These are phyloP conservation scores for Blastosporella zonata DNA, from an alignment of 1,284 basidiomycete genomes.

Conservation along the genomic window DNA sequence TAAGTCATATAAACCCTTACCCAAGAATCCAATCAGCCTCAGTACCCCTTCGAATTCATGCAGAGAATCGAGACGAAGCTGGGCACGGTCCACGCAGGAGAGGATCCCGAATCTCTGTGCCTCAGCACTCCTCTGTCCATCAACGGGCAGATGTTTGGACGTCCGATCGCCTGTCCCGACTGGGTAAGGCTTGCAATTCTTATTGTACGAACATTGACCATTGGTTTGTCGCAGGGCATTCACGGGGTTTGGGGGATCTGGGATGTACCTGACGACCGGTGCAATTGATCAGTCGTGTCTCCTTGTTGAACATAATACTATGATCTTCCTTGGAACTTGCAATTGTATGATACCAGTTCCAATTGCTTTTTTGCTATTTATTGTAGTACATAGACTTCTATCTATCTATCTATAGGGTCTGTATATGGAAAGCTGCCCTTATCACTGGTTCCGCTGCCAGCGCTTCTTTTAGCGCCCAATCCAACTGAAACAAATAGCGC, in stretches of 20 bases:
- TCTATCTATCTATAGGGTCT: too few species aligned
- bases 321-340: too few species aligned
- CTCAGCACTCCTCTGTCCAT: conserved; percentile 13
- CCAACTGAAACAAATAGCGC: too few species aligned
- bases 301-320: too few species aligned
- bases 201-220: neutral
- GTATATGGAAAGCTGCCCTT: too few species aligned
- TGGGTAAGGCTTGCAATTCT: conserved; percentile 12
- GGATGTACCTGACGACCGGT: neutral
- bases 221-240: neutral
- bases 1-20: neutral
- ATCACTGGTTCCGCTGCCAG: too few species aligned
- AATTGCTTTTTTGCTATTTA: too few species aligned
- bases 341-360: too few species aligned
- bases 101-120: conserved; percentile 13
- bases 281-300: too few species aligned
- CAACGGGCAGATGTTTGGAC: conserved; percentile 10
- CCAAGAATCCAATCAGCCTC: neutral
- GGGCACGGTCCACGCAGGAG: conserved; percentile 6
- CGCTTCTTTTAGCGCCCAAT: too few species aligned
- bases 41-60: neutral
- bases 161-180: conserved; percentile 15
- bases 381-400: too few species aligned
- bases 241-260: conserved; percentile 11
- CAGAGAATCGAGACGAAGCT: conserved; percentile 20